Base-by-base conservation (phyloP, 2,329 filamentous ascomycete species). In the Echinosphaeria canescens region DNA sequence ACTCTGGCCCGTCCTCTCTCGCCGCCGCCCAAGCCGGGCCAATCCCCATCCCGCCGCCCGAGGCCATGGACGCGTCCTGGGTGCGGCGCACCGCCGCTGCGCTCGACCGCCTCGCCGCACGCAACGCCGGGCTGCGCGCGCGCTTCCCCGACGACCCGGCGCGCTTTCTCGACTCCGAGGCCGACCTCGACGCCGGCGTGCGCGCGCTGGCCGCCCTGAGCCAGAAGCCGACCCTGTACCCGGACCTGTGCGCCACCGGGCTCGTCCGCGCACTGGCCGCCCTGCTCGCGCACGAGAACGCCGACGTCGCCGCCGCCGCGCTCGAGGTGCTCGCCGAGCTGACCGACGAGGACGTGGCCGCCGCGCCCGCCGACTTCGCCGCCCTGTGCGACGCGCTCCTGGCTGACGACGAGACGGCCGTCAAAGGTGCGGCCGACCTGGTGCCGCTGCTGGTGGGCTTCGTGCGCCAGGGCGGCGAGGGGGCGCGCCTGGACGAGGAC, bases 261-360 rank as follows among this genome's bases (percentile, higher is more conserved):
- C 76, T 70, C 31, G 68, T 71, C 1, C 64, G 51, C 4, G 84
- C 74, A 29, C 49, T 98, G 27, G 80, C 91, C 2, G 67, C 73
- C 2, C 50, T 98, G 27, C 54, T 98, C 26, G 75, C 85, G 11
- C 88, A 98, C 45, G 88, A 98, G 40, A 98, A 98, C 45, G 85
- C 84, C 1, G 88, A 98, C 42, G 90, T 98, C 35, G 82, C 88
- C 9, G 91, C 95, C 38, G 79, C 75, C 34, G 79, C 75, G 1
- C 72, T 92, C 26, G 78, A 95, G 51, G 78, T 93, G 25, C 67
- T 98, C 27, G 73, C 69, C 29, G 88, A 98, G 51, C 54, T 95
- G 36, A 90, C 81, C 10, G 88, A 95, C 39, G 84, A 98, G 43
- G 85, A 95, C 42, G 80, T 92, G 3, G 62, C 72, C 23, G 80